Evolutionary conservation across 148 eudicot genomes (phyloP).

Genomic region (Chenopodium quinoa): DNA sequence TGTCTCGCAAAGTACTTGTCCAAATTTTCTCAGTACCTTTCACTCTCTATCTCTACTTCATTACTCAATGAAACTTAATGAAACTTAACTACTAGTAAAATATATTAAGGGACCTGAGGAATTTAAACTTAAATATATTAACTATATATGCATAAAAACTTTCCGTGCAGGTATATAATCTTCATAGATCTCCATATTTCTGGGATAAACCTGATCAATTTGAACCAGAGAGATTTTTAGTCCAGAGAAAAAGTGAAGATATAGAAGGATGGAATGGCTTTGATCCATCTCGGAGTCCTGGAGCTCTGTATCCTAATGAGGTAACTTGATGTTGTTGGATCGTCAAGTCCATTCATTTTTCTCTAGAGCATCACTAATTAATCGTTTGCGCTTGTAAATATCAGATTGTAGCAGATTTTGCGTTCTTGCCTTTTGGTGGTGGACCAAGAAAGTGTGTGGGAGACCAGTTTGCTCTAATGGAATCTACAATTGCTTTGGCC

Average conservation of each 20-base stretch:
- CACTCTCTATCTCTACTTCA: too few relatives aligned
- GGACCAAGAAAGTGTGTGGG: conserved; percentile 97
- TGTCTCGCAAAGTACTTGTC: too few relatives aligned
- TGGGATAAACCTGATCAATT: conserved; percentile 91
- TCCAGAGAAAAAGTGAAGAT: conserved; percentile 47
- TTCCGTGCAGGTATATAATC: conserved; percentile 77
- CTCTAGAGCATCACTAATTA: not conserved
- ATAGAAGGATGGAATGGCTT: conserved; percentile 95
- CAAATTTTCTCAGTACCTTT: too few relatives aligned
- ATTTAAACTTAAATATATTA: not conserved
- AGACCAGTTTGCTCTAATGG: conserved; percentile 98
- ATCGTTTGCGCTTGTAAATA: conserved; percentile 17
- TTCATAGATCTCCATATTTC: conserved; percentile 91
- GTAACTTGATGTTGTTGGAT: conserved; percentile 27
- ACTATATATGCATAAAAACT: not conserved
- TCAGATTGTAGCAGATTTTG: conserved; percentile 80
- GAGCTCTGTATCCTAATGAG: conserved; percentile 98
- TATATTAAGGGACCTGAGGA: not conserved
- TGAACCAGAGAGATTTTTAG: conserved; percentile 84
- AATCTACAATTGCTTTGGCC: conserved; percentile 82
- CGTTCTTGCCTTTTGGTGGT: conserved; percentile 94
- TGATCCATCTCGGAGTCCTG: conserved; percentile 94
- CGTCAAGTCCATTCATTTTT: not conserved
- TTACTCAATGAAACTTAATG: too few relatives aligned
- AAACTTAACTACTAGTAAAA: too few relatives aligned